Conservation (phyloP, 2,329 filamentous ascomycete species). For the Diplodia mutila region DNA sequence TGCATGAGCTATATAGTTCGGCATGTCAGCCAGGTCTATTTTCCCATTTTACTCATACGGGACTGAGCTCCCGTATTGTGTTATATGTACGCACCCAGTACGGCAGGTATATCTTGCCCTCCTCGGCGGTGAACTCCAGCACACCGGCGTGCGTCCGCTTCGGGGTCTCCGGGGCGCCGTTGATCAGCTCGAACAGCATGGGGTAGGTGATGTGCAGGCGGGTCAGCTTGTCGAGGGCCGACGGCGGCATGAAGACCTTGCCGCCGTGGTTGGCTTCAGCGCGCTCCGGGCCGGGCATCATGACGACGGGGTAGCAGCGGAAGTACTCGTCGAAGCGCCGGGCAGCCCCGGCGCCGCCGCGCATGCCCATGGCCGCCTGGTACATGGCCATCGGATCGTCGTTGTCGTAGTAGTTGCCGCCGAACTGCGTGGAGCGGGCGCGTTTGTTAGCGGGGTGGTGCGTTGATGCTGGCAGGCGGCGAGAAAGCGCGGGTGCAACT, state of each 20-base stretch:
- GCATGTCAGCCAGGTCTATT: conserved; percentile 27
- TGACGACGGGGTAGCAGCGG: conserved; percentile 91
- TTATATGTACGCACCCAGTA: conserved; percentile 70
- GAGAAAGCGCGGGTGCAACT: conserved; percentile 27
- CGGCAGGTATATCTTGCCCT: conserved; percentile 93
- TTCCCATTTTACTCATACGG: no score
- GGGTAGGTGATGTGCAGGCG: conserved; percentile 96
- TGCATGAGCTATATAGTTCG: conserved; percentile 77
- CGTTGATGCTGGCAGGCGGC: conserved; percentile 3
- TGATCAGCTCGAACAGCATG: conserved; percentile 94
- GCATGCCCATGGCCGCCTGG: conserved; percentile 57
- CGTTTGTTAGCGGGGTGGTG: conserved; percentile 30
- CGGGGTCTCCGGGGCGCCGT: conserved; percentile 67
- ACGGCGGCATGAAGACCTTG: conserved; percentile 97
- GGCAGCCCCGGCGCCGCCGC: conserved; percentile 52
- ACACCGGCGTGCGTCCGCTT: conserved; percentile 91
- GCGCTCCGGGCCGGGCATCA: conserved; percentile 89
- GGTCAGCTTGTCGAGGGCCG: conserved; percentile 94
- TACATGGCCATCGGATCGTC: conserved; percentile 60
- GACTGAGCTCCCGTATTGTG: no score
- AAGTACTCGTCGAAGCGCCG: conserved; percentile 98
- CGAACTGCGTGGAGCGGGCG: conserved; percentile 36
- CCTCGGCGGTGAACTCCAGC: conserved; percentile 95
- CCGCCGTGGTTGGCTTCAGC: conserved; percentile 93
- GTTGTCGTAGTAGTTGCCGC: conserved; percentile 55